These are phyloP conservation scores for Rhizopus arrhizus DNA, from an alignment of 371 early-diverging fungal genomes.

Conservation along the genomic window DNA sequence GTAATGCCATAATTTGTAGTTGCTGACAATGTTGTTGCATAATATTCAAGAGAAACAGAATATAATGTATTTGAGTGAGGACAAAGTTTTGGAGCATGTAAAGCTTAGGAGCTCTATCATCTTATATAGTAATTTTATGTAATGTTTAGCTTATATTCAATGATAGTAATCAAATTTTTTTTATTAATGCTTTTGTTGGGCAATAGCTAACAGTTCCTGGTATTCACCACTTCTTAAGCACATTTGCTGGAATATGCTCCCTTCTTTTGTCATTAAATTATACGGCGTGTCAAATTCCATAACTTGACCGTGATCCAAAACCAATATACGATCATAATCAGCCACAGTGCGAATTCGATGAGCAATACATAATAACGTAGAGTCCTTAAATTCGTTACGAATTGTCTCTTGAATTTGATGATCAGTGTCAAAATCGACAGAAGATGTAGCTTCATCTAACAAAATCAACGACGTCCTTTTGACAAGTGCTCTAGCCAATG, in stretches of 20 bases:
- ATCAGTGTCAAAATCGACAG: constrained; percentile 77
- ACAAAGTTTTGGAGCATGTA: no score
- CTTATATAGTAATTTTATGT: no score
- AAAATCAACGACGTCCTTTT: constrained; percentile 73
- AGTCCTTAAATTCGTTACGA: constrained; percentile 63
- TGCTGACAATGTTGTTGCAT: no score
- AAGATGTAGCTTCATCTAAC: constrained; percentile 87
- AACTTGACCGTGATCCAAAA: constrained; percentile 78
- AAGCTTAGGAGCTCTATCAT: no score
- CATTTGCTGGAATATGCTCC: constrained; percentile 63
- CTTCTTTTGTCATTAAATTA: constrained; percentile 55
- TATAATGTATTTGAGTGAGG: no score
- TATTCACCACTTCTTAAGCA: constrained; percentile 71
- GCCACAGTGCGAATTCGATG: constrained; percentile 84
- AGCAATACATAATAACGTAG: constrained; percentile 75
- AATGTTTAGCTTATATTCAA: no score
- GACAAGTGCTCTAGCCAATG: constrained; percentile 82
- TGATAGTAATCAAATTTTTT: no score
- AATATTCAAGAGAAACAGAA: no score
- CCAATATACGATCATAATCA: constrained; percentile 88
- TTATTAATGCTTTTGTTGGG: constrained; percentile 16
- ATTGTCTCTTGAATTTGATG: constrained; percentile 81
- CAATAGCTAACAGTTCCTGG: constrained; percentile 39
- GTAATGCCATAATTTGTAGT: no score
- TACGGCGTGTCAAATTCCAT: constrained; percentile 76